phyloP scores from a whole-genome alignment of 148 eudicot species.

The Selenicereus undatus region DNA sequence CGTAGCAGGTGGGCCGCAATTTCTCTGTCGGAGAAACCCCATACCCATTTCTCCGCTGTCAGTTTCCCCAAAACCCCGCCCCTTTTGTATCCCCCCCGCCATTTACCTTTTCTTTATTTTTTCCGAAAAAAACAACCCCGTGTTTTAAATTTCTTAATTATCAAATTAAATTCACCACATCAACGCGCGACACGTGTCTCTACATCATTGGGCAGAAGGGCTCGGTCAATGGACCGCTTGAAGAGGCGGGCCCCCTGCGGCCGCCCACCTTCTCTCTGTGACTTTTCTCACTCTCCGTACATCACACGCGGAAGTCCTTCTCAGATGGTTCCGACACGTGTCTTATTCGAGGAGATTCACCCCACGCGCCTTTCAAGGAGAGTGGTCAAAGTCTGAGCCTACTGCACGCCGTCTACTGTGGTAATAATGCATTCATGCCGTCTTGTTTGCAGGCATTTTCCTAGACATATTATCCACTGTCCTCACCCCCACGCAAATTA shows the following conservation, averaged over 20 bases:
- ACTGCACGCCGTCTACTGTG: constrained; percentile 11
- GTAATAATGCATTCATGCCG: constrained; percentile 12
- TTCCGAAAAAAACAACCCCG: too few species aligned
- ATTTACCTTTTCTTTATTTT: background rate
- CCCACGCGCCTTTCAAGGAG: background rate
- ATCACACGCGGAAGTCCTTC: constrained; percentile 18
- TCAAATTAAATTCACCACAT: too few species aligned
- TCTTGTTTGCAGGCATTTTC: background rate
- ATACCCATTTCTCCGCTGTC: constrained; percentile 17
- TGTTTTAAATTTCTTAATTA: too few species aligned
- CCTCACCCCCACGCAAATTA: background rate
- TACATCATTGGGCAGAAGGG: background rate
- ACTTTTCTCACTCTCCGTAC: background rate
- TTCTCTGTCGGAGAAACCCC: background rate
- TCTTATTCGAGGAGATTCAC: background rate
- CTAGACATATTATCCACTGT: background rate
- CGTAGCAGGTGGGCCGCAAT: background rate
- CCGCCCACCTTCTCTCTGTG: background rate
- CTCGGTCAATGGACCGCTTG: constrained; percentile 24
- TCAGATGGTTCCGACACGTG: background rate
- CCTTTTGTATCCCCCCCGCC: background rate
- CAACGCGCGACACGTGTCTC: constrained; percentile 15
- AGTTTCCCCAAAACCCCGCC: constrained; percentile 9
- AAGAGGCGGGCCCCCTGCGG: background rate
- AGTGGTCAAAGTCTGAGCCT: background rate